These are phyloP conservation scores for Solanum gracilifrons DNA, from an alignment of 257 asterid genomes.

Conservation along the genomic window DNA sequence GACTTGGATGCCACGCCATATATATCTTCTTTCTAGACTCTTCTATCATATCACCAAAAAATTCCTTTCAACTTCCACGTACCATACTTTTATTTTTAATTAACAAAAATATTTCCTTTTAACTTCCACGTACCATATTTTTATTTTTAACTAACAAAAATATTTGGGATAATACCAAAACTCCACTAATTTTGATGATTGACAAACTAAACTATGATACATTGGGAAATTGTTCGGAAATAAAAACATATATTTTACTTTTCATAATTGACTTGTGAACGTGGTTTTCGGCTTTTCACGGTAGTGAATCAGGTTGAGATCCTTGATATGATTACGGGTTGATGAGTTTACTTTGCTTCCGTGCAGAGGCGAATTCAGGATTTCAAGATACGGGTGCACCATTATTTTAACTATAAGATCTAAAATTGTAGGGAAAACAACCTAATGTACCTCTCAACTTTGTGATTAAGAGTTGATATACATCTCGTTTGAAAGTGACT, in stretches of 20 bases:
- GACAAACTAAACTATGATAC: not conserved
- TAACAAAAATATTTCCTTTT: not conserved
- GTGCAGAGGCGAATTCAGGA: too few species aligned
- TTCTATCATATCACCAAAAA: not conserved
- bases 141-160: too few species aligned
- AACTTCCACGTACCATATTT: not conserved
- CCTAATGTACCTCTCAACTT: not conserved
- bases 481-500: not conserved
- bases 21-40: not conserved
- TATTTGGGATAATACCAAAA: too few species aligned
- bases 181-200: not conserved
- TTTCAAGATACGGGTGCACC: too few species aligned
- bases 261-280: not conserved
- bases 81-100: not conserved
- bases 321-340: not conserved
- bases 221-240: not conserved
- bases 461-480: not conserved
- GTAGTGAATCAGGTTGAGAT: not conserved
- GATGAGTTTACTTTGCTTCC: not conserved
- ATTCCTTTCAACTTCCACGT: not conserved
- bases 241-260: not conserved
- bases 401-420: too few species aligned
- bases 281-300: too few species aligned
- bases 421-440: not conserved
- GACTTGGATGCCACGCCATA: not conserved